Conservation (phyloP, 1,284 basidiomycete species). For the Ustilago vetiveriae region DNA sequence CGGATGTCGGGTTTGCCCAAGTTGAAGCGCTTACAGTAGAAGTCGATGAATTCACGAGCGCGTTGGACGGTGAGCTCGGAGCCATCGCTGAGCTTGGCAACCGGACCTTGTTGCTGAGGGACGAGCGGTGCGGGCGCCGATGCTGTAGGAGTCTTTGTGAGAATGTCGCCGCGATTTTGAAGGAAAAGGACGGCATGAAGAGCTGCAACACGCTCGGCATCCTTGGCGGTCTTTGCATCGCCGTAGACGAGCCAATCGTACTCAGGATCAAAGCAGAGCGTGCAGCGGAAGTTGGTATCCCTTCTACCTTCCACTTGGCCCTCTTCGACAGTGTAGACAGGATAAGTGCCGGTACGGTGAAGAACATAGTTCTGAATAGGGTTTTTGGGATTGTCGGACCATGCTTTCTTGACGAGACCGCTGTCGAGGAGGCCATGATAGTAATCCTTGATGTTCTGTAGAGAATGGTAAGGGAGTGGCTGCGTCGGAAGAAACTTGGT, state of each 20-base stretch:
- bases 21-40: conserved; percentile 83
- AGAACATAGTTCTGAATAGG: conserved; percentile 54
- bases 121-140: conserved; percentile 68
- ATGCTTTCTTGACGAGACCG: conserved; percentile 46
- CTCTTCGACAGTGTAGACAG: conserved; percentile 44
- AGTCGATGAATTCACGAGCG: conserved; percentile 92
- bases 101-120: conserved; percentile 26
- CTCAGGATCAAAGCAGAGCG: conserved; percentile 42
- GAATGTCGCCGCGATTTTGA: conserved; percentile 38
- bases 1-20: conserved; percentile 82
- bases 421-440: conserved; percentile 43
- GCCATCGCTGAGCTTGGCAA: conserved; percentile 74
- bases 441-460: conserved; percentile 46
- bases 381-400: conserved; percentile 60
- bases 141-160: conserved; percentile 46
- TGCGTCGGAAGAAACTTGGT: conserved; percentile 49
- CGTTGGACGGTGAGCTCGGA: conserved; percentile 77
- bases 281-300: conserved; percentile 51
- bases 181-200: conserved; percentile 54
- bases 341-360: conserved; percentile 39
- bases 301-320: conserved; percentile 51
- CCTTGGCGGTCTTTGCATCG: conserved; percentile 76
- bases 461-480: conserved; percentile 32
- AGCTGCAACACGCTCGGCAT: conserved; percentile 77
- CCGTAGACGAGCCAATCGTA: conserved; percentile 69